Base-by-base conservation (phyloP, 2,329 filamentous ascomycete species). In the Pseudocercospora cruenta region DNA sequence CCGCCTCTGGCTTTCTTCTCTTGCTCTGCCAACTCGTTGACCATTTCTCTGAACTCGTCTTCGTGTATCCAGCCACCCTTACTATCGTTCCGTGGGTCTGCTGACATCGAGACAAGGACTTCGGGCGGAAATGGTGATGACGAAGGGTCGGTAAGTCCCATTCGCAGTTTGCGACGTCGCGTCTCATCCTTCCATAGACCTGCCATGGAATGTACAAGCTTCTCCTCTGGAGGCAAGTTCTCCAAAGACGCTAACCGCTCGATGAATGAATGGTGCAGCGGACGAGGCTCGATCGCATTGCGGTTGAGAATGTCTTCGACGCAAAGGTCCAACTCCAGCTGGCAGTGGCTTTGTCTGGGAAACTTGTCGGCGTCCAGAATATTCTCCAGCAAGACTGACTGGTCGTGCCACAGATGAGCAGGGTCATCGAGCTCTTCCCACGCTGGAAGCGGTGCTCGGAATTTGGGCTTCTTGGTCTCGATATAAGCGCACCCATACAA, bases 61-160 rank as follows among this genome's bases (percentile, higher is more conserved):
- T 98, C 94, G 71, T 97, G 94, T 63, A 97, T 90, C 94, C 95
- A 99, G 0, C 88, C 90, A n/a, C 88, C 87, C n/a, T 87, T 84
- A 45, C 89, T 86, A 2, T 88, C 87, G 66, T 91, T 85, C 61
- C 93, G 86, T 33, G 88, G 83, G 77, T 95, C 91, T 5, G 93
- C 93, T 45, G 93, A 96, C 89, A 98, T 96, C 2, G 93, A 92
- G 3, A 96, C 86, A 65, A 98, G 80, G 4, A 88, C 93, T 71
- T 97, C 94, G 0, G 88, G 83, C 1, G 91, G 88, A 70, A 97
- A 97, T 0, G 93, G 91, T 67, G 87, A 94, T 72, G 88, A 92
- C 84, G 87, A 33, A 1, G 88, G 84, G 69, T 88, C 83, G 5
- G 80, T 80, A 55, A 90, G 82, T 1, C 88, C 86, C 86, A 94